Percentiles rank a stretch among this genome's conserved stretches.
phyloP scores from a whole-genome alignment of 441 rosid genomes.

The Erysimum cheiri region DNA sequence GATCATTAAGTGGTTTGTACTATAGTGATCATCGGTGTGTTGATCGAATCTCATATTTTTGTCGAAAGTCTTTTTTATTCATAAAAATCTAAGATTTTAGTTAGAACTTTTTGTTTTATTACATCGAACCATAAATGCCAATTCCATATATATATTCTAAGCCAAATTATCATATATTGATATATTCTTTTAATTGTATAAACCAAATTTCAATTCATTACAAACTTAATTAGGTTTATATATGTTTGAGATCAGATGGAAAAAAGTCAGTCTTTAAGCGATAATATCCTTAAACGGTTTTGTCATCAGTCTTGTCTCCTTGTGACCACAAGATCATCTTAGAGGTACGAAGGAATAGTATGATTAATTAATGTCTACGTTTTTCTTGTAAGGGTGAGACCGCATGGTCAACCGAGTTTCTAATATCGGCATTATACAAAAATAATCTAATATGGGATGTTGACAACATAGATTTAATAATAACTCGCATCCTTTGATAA shows the following conservation, averaged over 20 bases:
- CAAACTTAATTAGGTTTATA: not conserved
- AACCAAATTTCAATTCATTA: not conserved
- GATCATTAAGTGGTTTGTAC: not conserved
- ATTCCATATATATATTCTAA: not conserved
- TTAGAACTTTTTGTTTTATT: not conserved
- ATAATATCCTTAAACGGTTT: constrained; percentile 26
- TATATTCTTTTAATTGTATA: constrained; percentile 6
- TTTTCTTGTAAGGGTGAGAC: constrained; percentile 8
- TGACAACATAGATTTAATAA: constrained; percentile 13
- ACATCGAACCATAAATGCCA: constrained; percentile 6
- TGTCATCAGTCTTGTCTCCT: constrained; percentile 34
- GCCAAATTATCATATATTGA: not conserved
- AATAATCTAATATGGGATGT: not conserved
- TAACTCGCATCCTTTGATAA: constrained; percentile 1
- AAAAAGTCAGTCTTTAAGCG: constrained; percentile 7
- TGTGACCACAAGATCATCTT: constrained; percentile 39
- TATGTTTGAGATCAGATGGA: constrained; percentile 7
- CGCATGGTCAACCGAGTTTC: constrained; percentile 34
- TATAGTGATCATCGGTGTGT: not conserved
- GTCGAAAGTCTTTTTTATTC: not conserved
- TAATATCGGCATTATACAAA: constrained; percentile 1
- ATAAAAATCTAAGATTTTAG: not conserved
- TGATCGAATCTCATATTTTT: constrained; percentile 3
- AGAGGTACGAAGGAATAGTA: constrained; percentile 21
- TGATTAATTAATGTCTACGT: constrained; percentile 31